Base-by-base conservation (phyloP, 345 rosid genomes). In the Limnanthes douglasii region DNA sequence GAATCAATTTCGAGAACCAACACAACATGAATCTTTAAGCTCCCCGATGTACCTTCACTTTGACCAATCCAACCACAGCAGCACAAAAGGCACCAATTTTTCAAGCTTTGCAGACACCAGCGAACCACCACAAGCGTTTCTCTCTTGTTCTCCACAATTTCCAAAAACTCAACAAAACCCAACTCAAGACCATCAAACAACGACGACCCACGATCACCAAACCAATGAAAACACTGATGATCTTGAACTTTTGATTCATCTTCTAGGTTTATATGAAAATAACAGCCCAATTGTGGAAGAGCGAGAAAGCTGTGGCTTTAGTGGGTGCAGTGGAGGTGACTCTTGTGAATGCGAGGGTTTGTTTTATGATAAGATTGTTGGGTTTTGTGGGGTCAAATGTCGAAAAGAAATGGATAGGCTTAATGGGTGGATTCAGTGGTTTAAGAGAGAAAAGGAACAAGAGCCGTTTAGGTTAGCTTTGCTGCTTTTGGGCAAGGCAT, bases 41-140 rank as follows among this genome's bases (percentile, higher is more conserved):
- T 22, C 64, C 5, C 77, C 77, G 1, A 24, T 69, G 7, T 57
- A 51, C 54, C 37, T 68, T 14, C 54, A 57, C 20, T 18, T 18
- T 1, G 39, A 35, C 34, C 35, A 43, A 17, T 26, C 27, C 17
- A 9, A 11, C 5, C 12, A 11, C 34, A n/a, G n/a, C n/a, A n/a
- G n/a, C n/a, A n/a, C n/a, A n/a, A n/a, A n/a, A 15, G 17, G 8
- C 30, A 27, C 27, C 32, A 18, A 11, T 14, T 43, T 48, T 9
- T 21, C 39, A 8, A 18, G 39, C 50, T 19, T 44, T 6, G 56
- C 50, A 19, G 67, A 62, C 20, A 70, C 60, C 60, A 69, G 70
- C 33, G 66, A 57, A 34, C 55, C 64, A 15, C 70, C 70, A 14
- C 34, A n/a, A 33, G 73, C 54, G 12, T 68, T 58, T 38, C 57